Evolutionary conservation across 495 filamentous ascomycete species (phyloP).

Genomic region (Tuber indicum): DNA sequence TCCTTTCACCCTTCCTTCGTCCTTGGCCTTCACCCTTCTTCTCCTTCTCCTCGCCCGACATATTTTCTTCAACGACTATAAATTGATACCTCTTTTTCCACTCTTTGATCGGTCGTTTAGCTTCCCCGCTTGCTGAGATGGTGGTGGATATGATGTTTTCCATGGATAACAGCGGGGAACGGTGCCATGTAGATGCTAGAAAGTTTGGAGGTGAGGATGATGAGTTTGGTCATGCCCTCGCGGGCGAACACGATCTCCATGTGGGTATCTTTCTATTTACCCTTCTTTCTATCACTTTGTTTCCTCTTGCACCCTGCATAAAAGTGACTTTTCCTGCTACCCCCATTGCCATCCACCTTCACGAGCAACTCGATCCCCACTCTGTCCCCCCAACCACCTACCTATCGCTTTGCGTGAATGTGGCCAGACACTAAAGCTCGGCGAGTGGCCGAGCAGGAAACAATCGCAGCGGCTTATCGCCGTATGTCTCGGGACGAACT

Average conservation of each 20-base stretch:
- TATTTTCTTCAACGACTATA: neutral
- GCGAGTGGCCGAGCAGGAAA: constrained; percentile 21
- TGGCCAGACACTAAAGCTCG: constrained; percentile 3
- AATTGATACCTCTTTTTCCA: neutral
- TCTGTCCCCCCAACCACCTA: neutral
- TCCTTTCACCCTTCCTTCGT: neutral
- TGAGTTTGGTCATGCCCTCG: constrained; percentile 23
- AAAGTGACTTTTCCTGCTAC: neutral
- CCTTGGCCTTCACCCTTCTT: neutral
- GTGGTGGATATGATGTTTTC: constrained; percentile 27
- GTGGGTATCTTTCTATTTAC: constrained; percentile 8
- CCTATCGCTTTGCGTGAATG: neutral
- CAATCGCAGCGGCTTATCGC: constrained; percentile 32
- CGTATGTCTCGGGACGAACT: constrained; percentile 38
- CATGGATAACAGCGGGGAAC: constrained; percentile 23
- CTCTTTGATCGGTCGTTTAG: neutral
- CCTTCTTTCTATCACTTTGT: neutral
- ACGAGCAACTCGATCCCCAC: constrained; percentile 5
- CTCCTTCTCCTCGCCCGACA: neutral
- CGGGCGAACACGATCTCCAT: constrained; percentile 35
- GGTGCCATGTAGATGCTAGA: constrained; percentile 15
- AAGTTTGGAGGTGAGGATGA: constrained; percentile 12
- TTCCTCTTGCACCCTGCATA: neutral
- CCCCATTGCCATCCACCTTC: neutral
- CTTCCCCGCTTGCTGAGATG: constrained; percentile 9